Evolutionary conservation across 805 yeast species (phyloP).

Genomic region (Candida pini): DNA sequence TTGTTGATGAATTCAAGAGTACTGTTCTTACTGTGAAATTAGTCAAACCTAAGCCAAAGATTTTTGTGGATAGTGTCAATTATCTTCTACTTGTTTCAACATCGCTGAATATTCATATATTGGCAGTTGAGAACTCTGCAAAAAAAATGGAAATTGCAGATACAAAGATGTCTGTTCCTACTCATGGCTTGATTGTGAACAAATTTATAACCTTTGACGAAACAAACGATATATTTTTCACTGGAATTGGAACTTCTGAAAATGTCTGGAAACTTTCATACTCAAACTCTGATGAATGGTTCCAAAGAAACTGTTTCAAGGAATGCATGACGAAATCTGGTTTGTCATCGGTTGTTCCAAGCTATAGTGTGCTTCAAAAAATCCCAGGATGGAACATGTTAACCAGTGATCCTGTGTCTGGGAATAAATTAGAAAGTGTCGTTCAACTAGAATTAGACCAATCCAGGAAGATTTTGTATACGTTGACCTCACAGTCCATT

Average conservation of each 20-base stretch:
- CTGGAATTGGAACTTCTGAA: constrained; percentile 71
- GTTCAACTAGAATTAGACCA: constrained; percentile 67
- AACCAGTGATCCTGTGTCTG: constrained; percentile 14
- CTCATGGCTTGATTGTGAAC: constrained; percentile 71
- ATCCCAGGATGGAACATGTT: constrained; percentile 26
- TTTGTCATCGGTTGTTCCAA: constrained; percentile 46
- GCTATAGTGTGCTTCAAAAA: constrained; percentile 19
- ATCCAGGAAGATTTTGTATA: constrained; percentile 69
- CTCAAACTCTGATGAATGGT: constrained; percentile 80
- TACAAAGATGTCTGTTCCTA: constrained; percentile 75
- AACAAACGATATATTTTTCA: constrained; percentile 78
- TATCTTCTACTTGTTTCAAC: constrained; percentile 75
- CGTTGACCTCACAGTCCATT: constrained; percentile 76
- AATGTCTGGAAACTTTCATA: constrained; percentile 87
- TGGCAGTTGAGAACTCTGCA: constrained; percentile 56
- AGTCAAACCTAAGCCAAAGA: constrained; percentile 75
- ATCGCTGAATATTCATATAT: constrained; percentile 67
- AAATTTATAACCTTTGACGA: constrained; percentile 51
- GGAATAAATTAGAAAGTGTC: constrained; percentile 48
- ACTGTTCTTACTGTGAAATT: constrained; percentile 71
- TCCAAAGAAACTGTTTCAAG: constrained; percentile 75
- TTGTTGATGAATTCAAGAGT: constrained; percentile 77
- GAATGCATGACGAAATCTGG: constrained; percentile 73
- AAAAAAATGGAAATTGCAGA: constrained; percentile 65
- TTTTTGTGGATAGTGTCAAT: constrained; percentile 74